Base-by-base conservation (phyloP, 2,329 filamentous ascomycete genomes). In the Immersiporthe knoxdaviesiana region DNA sequence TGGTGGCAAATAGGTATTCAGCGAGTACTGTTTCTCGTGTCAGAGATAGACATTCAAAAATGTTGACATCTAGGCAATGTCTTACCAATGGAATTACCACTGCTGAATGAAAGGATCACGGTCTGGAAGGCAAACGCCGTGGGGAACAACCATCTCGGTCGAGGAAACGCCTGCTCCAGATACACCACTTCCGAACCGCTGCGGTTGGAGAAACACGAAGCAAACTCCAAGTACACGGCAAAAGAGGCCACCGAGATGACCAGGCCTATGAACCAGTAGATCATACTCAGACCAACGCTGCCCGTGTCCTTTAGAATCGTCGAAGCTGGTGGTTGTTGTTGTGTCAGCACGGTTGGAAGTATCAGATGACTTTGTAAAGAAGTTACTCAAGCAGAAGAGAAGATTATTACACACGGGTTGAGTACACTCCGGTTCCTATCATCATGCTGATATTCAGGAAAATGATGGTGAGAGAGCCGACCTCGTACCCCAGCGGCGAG, bases 101-200 rank as follows among this genome's bases (percentile, higher is more conserved):
- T 90, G 72, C 86, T 87, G 72, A 91, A 92, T 0, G 89, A 90
- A 3, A 92, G 78, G 1, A 90, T 76, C 1, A 91, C 87, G 0
- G 85, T 84, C 74, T 90, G 87, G 2, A 90, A 84, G 0, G 90
- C 90, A 74, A 90, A 92, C 0, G 87, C 82, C 0, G 87, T 87
- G 0, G 89, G 88, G 63, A 92, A 87, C 70, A 92, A 83, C 74
- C 88, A 90, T 67, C 82, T 85, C 0, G 90, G 90, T 1, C 87
- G 82, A 0, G 89, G 89, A 71, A 85, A 92, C 0, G 88, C 87
- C 74, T 92, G 90, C 72, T 92, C 90, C 0, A 92, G 82, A 72
- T 91, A 92, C 0, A 90, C 89, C 0, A 90, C 89, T 73, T 92
- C 88, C 0, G 85, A 84, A 0, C 89, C 90, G 1, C 87, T 90